Conservation (phyloP, 23 red algal genomes). For the Chondrus crispus region DNA sequence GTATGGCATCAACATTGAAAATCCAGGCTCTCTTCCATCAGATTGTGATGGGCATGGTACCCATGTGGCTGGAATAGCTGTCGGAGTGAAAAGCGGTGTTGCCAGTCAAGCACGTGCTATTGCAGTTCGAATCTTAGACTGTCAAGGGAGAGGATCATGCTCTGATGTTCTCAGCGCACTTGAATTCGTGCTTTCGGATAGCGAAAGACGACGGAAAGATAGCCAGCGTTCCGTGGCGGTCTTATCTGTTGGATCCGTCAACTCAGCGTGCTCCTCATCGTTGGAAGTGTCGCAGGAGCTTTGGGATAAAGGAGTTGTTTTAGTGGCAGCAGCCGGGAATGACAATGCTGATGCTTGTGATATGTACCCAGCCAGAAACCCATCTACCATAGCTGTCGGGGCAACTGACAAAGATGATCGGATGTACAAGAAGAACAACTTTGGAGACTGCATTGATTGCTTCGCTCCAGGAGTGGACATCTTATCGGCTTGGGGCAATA, state of each 20-base stretch:
- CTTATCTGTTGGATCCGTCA: slow-evolving; percentile 47
- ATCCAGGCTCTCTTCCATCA: background rate
- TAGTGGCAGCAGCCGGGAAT: slow-evolving; percentile 55
- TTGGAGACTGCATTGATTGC: slow-evolving; percentile 34
- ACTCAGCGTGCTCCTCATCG: slow-evolving; percentile 5
- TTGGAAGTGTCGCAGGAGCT: slow-evolving; percentile 7
- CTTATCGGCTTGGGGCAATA: background rate
- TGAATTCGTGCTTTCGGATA: slow-evolving; percentile 19
- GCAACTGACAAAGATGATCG: slow-evolving; percentile 28
- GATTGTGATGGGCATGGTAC: slow-evolving; percentile 68
- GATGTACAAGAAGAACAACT: slow-evolving; percentile 30
- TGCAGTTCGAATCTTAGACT: slow-evolving; percentile 34
- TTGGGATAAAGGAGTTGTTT: slow-evolving; percentile 15
- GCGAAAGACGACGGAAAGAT: background rate
- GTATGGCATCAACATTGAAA: slow-evolving; percentile 10
- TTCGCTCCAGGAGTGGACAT: slow-evolving; percentile 51
- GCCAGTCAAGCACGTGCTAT: background rate
- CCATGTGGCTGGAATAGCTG: slow-evolving; percentile 40
- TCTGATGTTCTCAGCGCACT: slow-evolving; percentile 21
- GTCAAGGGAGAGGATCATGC: slow-evolving; percentile 35
- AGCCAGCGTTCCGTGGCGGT: slow-evolving; percentile 38
- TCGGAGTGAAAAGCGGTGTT: slow-evolving; percentile 5
- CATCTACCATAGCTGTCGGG: slow-evolving; percentile 20
- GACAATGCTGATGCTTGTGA: slow-evolving; percentile 17
- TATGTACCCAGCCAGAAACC: slow-evolving; percentile 49